These are phyloP conservation scores for Glomus cerebriforme DNA, from an alignment of 192 early-diverging fungal genomes.

Conservation along the genomic window DNA sequence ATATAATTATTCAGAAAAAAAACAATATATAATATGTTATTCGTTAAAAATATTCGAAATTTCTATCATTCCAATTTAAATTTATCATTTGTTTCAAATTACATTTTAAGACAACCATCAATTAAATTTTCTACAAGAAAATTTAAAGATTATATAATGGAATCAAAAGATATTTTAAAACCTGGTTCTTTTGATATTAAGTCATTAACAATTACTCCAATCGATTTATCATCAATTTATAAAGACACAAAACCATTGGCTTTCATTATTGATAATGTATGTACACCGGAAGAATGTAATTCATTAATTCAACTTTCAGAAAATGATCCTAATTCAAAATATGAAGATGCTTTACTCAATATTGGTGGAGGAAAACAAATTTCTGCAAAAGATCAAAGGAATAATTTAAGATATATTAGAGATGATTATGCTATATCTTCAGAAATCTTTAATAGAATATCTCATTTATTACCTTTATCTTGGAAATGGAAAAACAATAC, in stretches of 20 bases:
- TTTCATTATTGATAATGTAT: conserved; percentile 38
- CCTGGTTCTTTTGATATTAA: too few species aligned
- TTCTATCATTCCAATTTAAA: too few species aligned
- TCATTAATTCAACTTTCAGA: conserved; percentile 41
- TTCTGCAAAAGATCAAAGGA: conserved; percentile 8
- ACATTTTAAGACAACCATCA: too few species aligned
- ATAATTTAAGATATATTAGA: conserved; percentile 35
- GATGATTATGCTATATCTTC: conserved; percentile 35
- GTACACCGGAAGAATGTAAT: conserved; percentile 42
- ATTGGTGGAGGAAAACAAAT: conserved; percentile 16
- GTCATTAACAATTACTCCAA: too few species aligned
- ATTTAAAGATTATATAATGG: too few species aligned
- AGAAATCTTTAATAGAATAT: conserved; percentile 35
- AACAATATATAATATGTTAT: too few species aligned
- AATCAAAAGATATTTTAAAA: too few species aligned
- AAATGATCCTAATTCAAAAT: conserved; percentile 3
- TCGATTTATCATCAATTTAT: too few species aligned
- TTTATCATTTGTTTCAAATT: too few species aligned
- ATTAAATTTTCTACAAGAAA: too few species aligned
- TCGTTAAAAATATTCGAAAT: too few species aligned
- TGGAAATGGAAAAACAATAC: conserved; percentile 14
- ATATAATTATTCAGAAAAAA: too few species aligned
- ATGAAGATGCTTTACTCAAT: conserved; percentile 44
- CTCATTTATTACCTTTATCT: conserved; percentile 29
- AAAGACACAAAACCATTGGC: not conserved